These are phyloP conservation scores for Penicillium waksmanii DNA, from an alignment of 495 filamentous ascomycete genomes.

Conservation along the genomic window DNA sequence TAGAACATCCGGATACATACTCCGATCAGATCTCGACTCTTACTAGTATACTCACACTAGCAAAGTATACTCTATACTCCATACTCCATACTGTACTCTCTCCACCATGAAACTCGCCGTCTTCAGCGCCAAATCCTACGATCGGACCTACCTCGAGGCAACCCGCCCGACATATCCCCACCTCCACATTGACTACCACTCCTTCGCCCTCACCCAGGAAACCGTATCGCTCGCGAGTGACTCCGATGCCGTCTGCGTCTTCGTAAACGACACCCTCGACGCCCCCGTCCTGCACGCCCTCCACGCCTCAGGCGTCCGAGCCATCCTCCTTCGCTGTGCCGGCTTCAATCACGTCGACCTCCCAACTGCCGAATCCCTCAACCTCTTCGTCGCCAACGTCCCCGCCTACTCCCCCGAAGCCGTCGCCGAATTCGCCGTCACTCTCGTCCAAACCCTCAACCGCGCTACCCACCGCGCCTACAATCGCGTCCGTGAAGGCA, in stretches of 20 bases:
- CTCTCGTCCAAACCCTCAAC: constrained; percentile 69
- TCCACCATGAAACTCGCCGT: constrained; percentile 59
- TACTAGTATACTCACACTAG: not conserved
- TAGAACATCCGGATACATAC: too few species aligned
- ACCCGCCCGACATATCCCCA: constrained; percentile 30
- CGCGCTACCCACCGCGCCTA: constrained; percentile 73
- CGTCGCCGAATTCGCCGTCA: constrained; percentile 72
- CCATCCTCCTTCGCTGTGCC: constrained; percentile 68
- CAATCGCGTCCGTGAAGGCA: constrained; percentile 72
- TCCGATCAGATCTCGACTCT: too few species aligned
- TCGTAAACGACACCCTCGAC: constrained; percentile 68
- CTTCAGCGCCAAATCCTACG: constrained; percentile 67
- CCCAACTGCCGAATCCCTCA: constrained; percentile 53
- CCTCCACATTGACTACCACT: constrained; percentile 54
- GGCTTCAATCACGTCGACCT: constrained; percentile 74
- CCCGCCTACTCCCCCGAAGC: constrained; percentile 72
- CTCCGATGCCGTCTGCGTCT: constrained; percentile 66
- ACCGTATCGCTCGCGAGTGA: constrained; percentile 59
- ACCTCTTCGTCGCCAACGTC: constrained; percentile 68
- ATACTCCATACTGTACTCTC: not conserved
- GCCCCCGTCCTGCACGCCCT: constrained; percentile 55
- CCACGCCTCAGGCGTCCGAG: constrained; percentile 50
- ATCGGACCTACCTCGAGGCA: constrained; percentile 52
- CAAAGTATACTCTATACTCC: not conserved
- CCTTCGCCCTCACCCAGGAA: constrained; percentile 56